Conservation (phyloP, 2,329 filamentous ascomycete species). For the Zasmidium cellare region DNA sequence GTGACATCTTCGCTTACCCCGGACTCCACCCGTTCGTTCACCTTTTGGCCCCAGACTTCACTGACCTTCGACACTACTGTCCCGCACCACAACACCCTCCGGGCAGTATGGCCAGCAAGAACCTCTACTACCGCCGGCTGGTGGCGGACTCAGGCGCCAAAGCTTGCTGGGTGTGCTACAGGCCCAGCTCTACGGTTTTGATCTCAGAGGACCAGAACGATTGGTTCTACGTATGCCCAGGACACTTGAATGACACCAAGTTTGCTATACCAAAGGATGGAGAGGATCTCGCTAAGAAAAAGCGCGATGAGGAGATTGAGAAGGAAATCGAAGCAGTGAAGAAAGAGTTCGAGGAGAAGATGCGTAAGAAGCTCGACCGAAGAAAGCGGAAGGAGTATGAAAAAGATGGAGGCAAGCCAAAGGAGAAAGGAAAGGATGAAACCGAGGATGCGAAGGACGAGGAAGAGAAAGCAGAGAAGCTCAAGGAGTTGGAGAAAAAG, state of each 20-base stretch:
- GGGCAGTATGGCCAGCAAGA: conserved; percentile 55
- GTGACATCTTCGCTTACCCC: neutral
- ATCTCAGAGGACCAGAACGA: conserved; percentile 90
- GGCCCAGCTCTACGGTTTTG: conserved; percentile 80
- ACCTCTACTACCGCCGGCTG: conserved; percentile 80
- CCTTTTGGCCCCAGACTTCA: neutral
- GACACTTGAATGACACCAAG: conserved; percentile 77
- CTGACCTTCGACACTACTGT: neutral
- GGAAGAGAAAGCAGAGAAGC: conserved; percentile 44
- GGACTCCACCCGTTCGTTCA: neutral
- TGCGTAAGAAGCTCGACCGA: conserved; percentile 44
- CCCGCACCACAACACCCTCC: neutral
- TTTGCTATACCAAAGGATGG: conserved; percentile 75
- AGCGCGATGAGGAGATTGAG: conserved; percentile 51
- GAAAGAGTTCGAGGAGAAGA: conserved; percentile 52
- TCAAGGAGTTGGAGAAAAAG: conserved; percentile 44
- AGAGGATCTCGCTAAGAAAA: conserved; percentile 59
- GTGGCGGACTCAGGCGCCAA: conserved; percentile 83
- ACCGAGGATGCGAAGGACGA: conserved; percentile 52
- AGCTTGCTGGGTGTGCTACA: conserved; percentile 89
- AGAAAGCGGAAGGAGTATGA: conserved; percentile 41
- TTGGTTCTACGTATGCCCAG: conserved; percentile 79
- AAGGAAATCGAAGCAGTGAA: conserved; percentile 51
- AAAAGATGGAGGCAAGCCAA: conserved; percentile 64
- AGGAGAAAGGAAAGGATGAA: conserved; percentile 71